Base-by-base conservation (phyloP, 495 filamentous ascomycete genomes). In the Xylaria acuta region DNA sequence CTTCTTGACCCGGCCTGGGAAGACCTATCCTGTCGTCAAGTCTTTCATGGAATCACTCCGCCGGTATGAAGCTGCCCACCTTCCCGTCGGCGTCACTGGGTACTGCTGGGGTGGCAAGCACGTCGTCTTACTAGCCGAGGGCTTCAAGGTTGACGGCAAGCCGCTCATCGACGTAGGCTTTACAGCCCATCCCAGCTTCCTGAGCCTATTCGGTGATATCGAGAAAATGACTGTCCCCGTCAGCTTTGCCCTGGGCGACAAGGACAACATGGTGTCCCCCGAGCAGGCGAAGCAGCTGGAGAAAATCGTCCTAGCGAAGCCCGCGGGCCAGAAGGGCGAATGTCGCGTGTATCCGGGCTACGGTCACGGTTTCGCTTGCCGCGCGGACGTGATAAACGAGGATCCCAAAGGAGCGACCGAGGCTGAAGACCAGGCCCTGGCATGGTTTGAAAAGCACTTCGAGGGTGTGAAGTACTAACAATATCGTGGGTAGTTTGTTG, bases 1-100 rank as follows among this genome's bases (percentile, higher is more conserved):
- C 38, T 79, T 72, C 30, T 75, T 69, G 45, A 83, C 64, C 43
- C 80, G 73, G 64, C 78, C 78, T 11, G 80, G 79, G 7, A 82
- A 66, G 22, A 80, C 81, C 59, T 83, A 75, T 14, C 80, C 80
- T 59, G 75, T 80, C 22, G 81, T 71, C 16, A 82, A 72, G 56
- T 38, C 69, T 34, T 53, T 59, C 51, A 56, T 72, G 72, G 68
- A 70, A 32, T 22, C 68, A 3, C 68, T 77, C 3, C 75, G 76
- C 30, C 58, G 20, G n/a, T 64, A 72, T 53, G 68, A 74, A 38
- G 67, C 62, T 34, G 59, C 53, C 11, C 49, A 73, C 4, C 72
- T 73, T 2, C 74, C 72, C 58, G 54, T 77, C 20, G 76, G 66
- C 38, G 73, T 69, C 0, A 74, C 76, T 27, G 76, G 76, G 25